Conservation (phyloP, 495 filamentous ascomycete species). For the Penicillium macrosclerotiorum region DNA sequence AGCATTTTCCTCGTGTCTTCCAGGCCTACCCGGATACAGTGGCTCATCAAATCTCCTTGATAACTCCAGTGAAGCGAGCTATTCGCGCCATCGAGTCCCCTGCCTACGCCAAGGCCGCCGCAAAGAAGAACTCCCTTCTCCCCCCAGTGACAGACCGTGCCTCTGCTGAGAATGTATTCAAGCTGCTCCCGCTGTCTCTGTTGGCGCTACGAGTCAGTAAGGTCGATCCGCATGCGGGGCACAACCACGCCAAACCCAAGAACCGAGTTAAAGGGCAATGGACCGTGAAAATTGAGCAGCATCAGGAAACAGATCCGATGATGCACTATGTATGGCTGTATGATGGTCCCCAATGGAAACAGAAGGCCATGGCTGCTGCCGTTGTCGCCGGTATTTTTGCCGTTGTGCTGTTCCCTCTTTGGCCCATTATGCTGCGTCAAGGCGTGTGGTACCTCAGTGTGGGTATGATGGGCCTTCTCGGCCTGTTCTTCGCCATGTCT, state of each 20-base stretch:
- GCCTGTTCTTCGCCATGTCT: conserved; percentile 95
- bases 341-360: conserved; percentile 89
- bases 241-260: conserved; percentile 73
- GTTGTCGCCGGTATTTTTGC: conserved; percentile 79
- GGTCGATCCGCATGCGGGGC: conserved; percentile 67
- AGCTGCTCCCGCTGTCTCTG: conserved; percentile 92
- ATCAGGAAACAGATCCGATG: conserved; percentile 87
- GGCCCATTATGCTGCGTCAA: conserved; percentile 85
- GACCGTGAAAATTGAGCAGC: conserved; percentile 94
- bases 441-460: conserved; percentile 98
- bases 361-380: conserved; percentile 83
- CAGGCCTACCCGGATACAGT: not conserved
- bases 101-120: conserved; percentile 78
- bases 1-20: not conserved
- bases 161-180: conserved; percentile 88
- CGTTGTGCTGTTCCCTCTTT: conserved; percentile 92
- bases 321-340: conserved; percentile 97
- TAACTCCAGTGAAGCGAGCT: conserved; percentile 84
- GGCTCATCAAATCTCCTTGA: conserved; percentile 1
- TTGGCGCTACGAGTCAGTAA: conserved; percentile 89
- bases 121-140: conserved; percentile 81
- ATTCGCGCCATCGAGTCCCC: conserved; percentile 88
- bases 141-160: conserved; percentile 84
- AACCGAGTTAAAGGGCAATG: conserved; percentile 95
- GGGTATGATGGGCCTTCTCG: conserved; percentile 87